Base-by-base conservation (phyloP, 768 basidiomycete genomes). In the Kondoa malvinella region DNA sequence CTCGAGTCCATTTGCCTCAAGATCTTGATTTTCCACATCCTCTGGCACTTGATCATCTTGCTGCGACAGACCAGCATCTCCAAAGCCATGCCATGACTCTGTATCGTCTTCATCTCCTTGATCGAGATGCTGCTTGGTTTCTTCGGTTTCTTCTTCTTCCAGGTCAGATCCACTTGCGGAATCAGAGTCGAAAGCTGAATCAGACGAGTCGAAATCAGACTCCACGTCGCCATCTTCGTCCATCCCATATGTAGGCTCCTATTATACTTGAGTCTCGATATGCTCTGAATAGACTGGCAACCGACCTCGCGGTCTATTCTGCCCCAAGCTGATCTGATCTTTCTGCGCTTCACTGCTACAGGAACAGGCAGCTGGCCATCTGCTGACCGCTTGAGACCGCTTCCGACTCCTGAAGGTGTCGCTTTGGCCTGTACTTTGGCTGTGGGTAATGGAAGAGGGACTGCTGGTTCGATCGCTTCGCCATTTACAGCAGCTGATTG, bases 181-280 rank as follows among this genome's bases (percentile, higher is more conserved):
- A 61, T 69, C 66, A 25, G 67, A 76, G 70, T 87, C 86, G 71
- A 84, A 80, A n/a, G 80, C 84, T 34, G 86, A 87, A 76, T 88
- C 85, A 8, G 87, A 89, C 73, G 85, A 89, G 75, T 88, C 86
- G 71, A 86, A 88, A 1, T 84, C 86, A 1, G 81, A 81, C n/a
- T 83, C 83, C 2, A 82, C 81, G 31, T 80, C 60, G 73, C 74
- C 57, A 64, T 72, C 32, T 61, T 61, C 68, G 65, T 68, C 75
- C 73, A 76, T 65, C 70, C 71, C 57, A 67, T 70, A 29, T 27
- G 56, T 56, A 29, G 56, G 32, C 33, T 70, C 26, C 57, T 62
- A 57, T 15, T 56, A 34, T 67, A 70, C 26, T 68, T 34, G n/a
- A 56, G 34, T 32, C 34, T 67, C 21, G 32, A 59, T 17, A 69